Base-by-base conservation (phyloP, 345 rosid genomes). In the Kandelia obovata region DNA sequence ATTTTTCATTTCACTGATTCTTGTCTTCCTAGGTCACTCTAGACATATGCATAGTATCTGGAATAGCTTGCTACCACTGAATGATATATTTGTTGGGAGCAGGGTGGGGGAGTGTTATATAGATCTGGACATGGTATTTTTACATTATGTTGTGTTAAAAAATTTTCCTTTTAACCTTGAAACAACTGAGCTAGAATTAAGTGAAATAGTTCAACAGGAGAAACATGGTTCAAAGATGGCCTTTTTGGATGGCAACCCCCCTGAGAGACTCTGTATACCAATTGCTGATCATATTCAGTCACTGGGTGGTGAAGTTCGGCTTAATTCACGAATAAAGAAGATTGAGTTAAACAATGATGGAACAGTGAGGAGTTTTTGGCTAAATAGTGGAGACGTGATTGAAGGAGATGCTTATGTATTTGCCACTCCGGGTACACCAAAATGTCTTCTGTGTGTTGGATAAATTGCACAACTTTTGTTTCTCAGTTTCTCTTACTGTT, bases 191-290 rank as follows among this genome's bases (percentile, higher is more conserved):
- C 49, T 63, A 69, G 64, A 77, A 67, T 53, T 8, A 27, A 64
- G 51, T 46, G 47, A 59, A 23, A 35, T 72, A 17, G 9, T 43
- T 65, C 68, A 62, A 83, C 87, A 93, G 97, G 97, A 91, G 80
- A 94, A 94, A 71, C 87, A 94, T 80, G 98, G 98, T 65, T 94
- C 97, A 19, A 94, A 94, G 82, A 91, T 94, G 93, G 98, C 97
- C 58, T 94, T 94, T 77, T 86, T 94, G 78, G 97, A 94, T 86
- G 97, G 96, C 60, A 94, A 87, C 71, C 98, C 97, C 53, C 96
- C 96, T 0, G 96, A 94, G 83, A 88, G 98, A 76, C 98, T 90
- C 49, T 91, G 97, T 79, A 81, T 78, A 90, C 98, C 98, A 6
- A 75, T 91, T 21, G 91, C 82, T 65, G 83, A 91, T 65, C 96